Base-by-base conservation (phyloP, 371 early-diverging fungal genomes). In the Circinella umbellata region DNA sequence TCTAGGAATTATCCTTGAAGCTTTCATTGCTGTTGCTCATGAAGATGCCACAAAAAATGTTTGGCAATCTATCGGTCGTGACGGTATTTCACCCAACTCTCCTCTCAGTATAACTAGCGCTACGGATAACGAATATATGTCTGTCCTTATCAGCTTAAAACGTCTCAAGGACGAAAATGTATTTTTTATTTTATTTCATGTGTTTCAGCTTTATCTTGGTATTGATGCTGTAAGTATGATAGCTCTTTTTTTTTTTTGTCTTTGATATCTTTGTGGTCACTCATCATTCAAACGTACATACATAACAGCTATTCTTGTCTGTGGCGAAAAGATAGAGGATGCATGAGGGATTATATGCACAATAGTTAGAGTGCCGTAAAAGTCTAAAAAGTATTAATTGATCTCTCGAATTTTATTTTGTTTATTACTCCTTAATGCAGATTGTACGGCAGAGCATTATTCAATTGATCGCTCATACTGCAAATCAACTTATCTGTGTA, bases 391-490 rank as follows among this genome's bases (percentile, higher is more conserved):
- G 27, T 27, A 27, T 27, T 27, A 27, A 27, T 27, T 27, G 27
- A 27, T 27, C 27, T 27, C 2, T 27, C 27, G 2, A 27, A 27
- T 15, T 49, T 15, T 49, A 4, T 11, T 15, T 49, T 11, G 49
- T 51, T 15, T 15, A 14, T 15, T n/a, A 13, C n/a, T 51, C 27
- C 35, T 54, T 53, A 20, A 14, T 37, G 46, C 67, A 85, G 85
- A 71, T 85, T 64, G 74, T 85, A n/a, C 71, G 85, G 36, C 82
- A 85, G 68, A 82, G 76, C 64, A 72, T 82, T 9, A 85, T 85
- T 64, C 85, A 85, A 63, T 48, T 82, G n/a, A 74, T 80, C 8
- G 81, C 82, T 13, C 80, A 85, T 71, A 72, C 75, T 27, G 65
- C 66, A 35, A 77, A 74, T 60, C 75, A 78, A 51, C 67, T 79